A percentile compares a stretch with the other conserved stretches of the same genome.
Conservation (phyloP, 2,329 filamentous ascomycete genomes). For the Cladosporium sp. region DNA sequence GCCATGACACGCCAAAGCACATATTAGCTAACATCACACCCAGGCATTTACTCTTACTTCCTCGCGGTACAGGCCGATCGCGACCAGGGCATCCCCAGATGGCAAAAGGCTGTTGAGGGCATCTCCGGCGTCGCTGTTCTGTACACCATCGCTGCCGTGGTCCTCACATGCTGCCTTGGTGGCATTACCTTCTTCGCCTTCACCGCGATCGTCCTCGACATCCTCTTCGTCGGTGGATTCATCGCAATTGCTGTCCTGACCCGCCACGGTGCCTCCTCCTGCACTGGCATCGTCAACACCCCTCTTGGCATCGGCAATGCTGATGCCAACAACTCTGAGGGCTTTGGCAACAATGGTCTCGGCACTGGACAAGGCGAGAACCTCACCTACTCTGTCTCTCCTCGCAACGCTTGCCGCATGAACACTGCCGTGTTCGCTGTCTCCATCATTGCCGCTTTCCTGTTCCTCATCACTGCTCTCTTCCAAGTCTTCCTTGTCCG, state of each 20-base stretch:
- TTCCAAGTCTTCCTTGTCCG: slow-evolving; percentile 69
- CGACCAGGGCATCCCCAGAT: slow-evolving; percentile 62
- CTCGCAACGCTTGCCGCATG: slow-evolving; percentile 69
- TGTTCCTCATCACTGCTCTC: slow-evolving; percentile 73
- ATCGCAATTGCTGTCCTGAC: slow-evolving; percentile 80
- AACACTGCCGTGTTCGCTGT: slow-evolving; percentile 78
- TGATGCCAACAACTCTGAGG: slow-evolving; percentile 50
- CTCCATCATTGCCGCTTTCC: slow-evolving; percentile 74
- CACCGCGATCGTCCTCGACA: slow-evolving; percentile 72
- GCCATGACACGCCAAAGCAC: not conserved
- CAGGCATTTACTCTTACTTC: slow-evolving; percentile 70
- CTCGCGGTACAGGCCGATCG: slow-evolving; percentile 71
- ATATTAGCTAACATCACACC: not conserved
- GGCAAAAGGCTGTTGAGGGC: slow-evolving; percentile 61
- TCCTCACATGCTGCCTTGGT: slow-evolving; percentile 78
- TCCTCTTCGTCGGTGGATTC: slow-evolving; percentile 75
- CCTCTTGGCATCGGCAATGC: slow-evolving; percentile 68
- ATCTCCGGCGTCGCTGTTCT: slow-evolving; percentile 73
- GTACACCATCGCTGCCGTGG: slow-evolving; percentile 71
- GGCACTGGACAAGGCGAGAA: slow-evolving; percentile 43
- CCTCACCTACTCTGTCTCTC: slow-evolving; percentile 48
- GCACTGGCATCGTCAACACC: slow-evolving; percentile 65
- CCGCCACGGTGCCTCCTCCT: slow-evolving; percentile 66
- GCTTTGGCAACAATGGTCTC: slow-evolving; percentile 51
- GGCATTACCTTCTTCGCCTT: slow-evolving; percentile 73